These are phyloP conservation scores for Backusella psychrophila DNA, from an alignment of 192 early-diverging fungal species.

Conservation along the genomic window DNA sequence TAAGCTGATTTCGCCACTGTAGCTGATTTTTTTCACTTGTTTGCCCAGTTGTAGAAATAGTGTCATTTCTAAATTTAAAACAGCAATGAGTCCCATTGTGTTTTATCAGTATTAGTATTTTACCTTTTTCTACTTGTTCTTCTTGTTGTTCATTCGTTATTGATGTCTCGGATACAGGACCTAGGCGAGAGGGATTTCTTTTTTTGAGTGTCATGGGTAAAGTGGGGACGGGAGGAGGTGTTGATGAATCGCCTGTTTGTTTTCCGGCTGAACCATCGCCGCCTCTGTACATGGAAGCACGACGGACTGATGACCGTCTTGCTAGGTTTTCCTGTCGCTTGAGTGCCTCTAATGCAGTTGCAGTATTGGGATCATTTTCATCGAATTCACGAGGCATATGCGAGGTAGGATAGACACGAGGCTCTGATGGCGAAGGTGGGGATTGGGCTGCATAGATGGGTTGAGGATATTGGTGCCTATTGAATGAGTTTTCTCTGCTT, in stretches of 20 bases:
- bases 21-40: conserved; percentile 53
- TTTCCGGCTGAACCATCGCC: background rate
- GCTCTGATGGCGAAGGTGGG: background rate
- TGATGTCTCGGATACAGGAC: background rate
- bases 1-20: conserved; percentile 53
- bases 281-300: conserved; percentile 28
- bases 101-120: background rate
- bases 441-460: background rate
- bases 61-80: background rate
- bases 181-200: background rate
- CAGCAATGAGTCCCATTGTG: background rate
- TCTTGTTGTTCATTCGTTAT: background rate
- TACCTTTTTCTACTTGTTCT: background rate
- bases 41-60: conserved; percentile 65
- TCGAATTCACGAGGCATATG: conserved; percentile 23
- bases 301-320: conserved; percentile 32
- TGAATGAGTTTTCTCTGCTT: conserved; percentile 8
- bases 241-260: background rate
- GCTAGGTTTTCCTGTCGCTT: conserved; percentile 40
- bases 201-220: background rate
- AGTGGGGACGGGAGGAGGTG: conserved; percentile 14
- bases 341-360: conserved; percentile 32
- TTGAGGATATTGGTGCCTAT: background rate
- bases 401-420: background rate
- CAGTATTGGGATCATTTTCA: conserved; percentile 36